These are phyloP conservation scores for Spiraea crenata DNA, from an alignment of 331 rosid genomes.

Conservation along the genomic window DNA sequence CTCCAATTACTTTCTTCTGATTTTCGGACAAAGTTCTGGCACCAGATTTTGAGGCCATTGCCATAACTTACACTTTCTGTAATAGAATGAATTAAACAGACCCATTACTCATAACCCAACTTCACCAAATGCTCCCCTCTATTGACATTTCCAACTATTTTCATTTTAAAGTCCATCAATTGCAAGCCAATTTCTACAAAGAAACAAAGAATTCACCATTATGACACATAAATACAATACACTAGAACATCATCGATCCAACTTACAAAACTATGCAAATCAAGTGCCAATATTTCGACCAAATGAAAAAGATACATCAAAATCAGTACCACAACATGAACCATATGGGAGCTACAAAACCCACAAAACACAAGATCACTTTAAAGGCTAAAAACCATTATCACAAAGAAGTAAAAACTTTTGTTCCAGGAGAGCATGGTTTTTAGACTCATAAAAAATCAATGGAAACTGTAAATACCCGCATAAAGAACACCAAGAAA, in stretches of 20 bases:
- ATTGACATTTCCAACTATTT: conserved; percentile 16
- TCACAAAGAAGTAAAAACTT: conserved; percentile 2
- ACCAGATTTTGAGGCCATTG: conserved; percentile 39
- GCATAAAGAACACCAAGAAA: not conserved
- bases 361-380: not conserved
- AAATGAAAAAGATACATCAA: not conserved
- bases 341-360: not conserved
- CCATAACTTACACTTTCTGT: conserved; percentile 12
- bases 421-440: conserved; percentile 12
- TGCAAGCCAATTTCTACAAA: conserved; percentile 21
- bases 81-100: conserved; percentile 22
- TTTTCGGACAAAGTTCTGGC: conserved; percentile 31
- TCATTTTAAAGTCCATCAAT: conserved; percentile 39
- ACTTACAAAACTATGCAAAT: not conserved
- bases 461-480: not conserved
- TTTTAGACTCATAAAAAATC: not conserved
- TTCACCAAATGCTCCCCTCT: conserved; percentile 33
- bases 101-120: conserved; percentile 35
- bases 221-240: not conserved
- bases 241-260: not conserved
- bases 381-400: not conserved
- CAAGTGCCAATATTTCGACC: not conserved
- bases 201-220: conserved; percentile 7
- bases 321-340: not conserved
- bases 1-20: conserved; percentile 26